phyloP scores from a whole-genome alignment of 192 early-diverging fungal species.

The Podila epicladia region DNA sequence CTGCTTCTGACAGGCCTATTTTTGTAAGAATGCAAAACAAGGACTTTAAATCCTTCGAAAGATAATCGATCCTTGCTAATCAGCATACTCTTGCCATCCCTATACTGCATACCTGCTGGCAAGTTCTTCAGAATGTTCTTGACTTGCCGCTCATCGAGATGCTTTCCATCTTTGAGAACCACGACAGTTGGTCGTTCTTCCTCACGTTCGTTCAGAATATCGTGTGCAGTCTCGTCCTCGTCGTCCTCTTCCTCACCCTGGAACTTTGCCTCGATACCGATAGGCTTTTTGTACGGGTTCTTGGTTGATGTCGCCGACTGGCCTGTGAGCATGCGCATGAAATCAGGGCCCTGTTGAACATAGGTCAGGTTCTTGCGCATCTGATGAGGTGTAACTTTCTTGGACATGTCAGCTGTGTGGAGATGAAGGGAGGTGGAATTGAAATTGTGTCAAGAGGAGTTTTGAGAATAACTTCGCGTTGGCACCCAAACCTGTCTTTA shows the following conservation, averaged over 20 bases:
- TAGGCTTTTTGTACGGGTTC: constrained; percentile 43
- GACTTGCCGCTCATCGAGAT: constrained; percentile 52
- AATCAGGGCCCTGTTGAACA: constrained; percentile 44
- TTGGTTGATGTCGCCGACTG: constrained; percentile 25
- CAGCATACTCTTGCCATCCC: too few species aligned
- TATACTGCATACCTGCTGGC: constrained; percentile 17
- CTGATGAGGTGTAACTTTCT: constrained; percentile 47
- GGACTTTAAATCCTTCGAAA: too few species aligned
- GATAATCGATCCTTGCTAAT: too few species aligned
- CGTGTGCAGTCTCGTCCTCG: constrained; percentile 36
- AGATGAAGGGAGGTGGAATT: background rate
- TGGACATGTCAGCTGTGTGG: constrained; percentile 20
- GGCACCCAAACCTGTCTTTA: background rate
- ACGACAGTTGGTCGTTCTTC: constrained; percentile 50
- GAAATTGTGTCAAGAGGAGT: background rate
- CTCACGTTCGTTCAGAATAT: constrained; percentile 43
- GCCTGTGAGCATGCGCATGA: constrained; percentile 50
- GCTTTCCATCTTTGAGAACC: constrained; percentile 50
- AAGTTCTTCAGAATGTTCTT: constrained; percentile 40
- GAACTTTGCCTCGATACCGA: constrained; percentile 51
- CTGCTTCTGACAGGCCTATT: constrained; percentile 39
- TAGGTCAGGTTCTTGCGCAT: constrained; percentile 44
- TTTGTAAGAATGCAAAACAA: background rate
- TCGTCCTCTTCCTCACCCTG: constrained; percentile 37
- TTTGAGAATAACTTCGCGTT: background rate